Evolutionary conservation across 2,329 filamentous ascomycete genomes (phyloP).

Genomic region (Neofusicoccum sp.): DNA sequence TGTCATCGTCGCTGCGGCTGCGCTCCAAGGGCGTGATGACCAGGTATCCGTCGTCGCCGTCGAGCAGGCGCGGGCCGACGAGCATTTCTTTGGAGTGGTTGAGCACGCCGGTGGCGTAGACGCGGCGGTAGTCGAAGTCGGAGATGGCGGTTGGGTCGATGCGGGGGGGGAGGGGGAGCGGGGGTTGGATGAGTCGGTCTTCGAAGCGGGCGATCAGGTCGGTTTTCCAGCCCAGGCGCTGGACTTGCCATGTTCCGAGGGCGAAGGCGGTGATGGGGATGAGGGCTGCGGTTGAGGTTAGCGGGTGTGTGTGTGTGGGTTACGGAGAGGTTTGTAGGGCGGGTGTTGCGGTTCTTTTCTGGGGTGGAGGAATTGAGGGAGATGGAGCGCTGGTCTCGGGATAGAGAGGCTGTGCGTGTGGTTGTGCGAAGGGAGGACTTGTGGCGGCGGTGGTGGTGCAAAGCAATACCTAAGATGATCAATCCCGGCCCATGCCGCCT

Average conservation of each 20-base stretch:
- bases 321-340: slow-evolving; percentile 4
- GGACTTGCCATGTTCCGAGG: slow-evolving; percentile 92
- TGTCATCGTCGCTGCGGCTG: slow-evolving; percentile 41
- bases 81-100: slow-evolving; percentile 95
- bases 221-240: slow-evolving; percentile 90
- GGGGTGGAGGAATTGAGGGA: no score
- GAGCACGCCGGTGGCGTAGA: slow-evolving; percentile 70
- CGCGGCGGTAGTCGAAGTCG: slow-evolving; percentile 89
- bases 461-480: slow-evolving; percentile 65
- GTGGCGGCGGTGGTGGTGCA: neutral
- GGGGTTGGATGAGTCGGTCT: slow-evolving; percentile 81
- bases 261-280: slow-evolving; percentile 90
- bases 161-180: slow-evolving; percentile 78
- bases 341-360: neutral
- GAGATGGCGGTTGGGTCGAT: slow-evolving; percentile 78
- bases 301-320: neutral
- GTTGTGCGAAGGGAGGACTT: neutral
- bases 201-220: slow-evolving; percentile 88
- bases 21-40: slow-evolving; percentile 90
- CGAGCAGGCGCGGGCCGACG: slow-evolving; percentile 82
- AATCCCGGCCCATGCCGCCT: slow-evolving; percentile 73
- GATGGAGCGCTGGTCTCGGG: no score
- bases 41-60: slow-evolving; percentile 86
- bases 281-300: slow-evolving; percentile 51
- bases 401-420: no score